Conservation (phyloP, 176 grass and related monocot genomes). For the Lolium rigidum region DNA sequence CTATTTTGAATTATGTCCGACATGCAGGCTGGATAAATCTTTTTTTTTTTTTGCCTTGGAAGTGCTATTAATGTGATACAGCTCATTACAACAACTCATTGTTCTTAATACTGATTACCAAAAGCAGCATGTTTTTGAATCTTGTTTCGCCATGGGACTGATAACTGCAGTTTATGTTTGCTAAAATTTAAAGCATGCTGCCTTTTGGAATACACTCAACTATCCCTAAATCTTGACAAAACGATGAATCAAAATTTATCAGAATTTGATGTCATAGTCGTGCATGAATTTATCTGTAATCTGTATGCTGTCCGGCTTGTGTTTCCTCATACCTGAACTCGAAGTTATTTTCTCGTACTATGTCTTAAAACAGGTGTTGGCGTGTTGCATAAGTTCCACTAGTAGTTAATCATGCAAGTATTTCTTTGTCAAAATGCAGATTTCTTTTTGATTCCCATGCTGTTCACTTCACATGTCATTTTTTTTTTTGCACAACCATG, state of each 20-base stretch:
- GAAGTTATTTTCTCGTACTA: not conserved
- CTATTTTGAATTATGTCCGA: not conserved
- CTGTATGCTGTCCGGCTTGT: not conserved
- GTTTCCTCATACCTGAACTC: not conserved
- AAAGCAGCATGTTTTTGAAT: not conserved
- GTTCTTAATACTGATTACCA: not conserved
- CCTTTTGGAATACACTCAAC: not conserved
- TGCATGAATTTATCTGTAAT: not conserved
- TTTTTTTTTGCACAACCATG: not conserved
- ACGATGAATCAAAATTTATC: not conserved
- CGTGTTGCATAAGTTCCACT: not conserved
- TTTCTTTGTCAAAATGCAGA: slow-evolving; percentile 12
- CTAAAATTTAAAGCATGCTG: slow-evolving; percentile 12
- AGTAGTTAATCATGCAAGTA: not conserved
- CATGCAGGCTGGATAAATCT: not conserved
- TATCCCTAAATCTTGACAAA: not conserved
- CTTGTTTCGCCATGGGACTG: not conserved
- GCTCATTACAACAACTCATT: not conserved
- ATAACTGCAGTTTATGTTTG: slow-evolving; percentile 11
- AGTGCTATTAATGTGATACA: not conserved
- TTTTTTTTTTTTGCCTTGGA: not conserved
- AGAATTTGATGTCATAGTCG: not conserved
- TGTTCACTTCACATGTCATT: not conserved
- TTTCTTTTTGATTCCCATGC: not conserved
- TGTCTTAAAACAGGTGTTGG: not conserved